These are phyloP conservation scores for Skeletonema marinoi DNA, from an alignment of 108 stramenopile genomes.

Conservation along the genomic window DNA sequence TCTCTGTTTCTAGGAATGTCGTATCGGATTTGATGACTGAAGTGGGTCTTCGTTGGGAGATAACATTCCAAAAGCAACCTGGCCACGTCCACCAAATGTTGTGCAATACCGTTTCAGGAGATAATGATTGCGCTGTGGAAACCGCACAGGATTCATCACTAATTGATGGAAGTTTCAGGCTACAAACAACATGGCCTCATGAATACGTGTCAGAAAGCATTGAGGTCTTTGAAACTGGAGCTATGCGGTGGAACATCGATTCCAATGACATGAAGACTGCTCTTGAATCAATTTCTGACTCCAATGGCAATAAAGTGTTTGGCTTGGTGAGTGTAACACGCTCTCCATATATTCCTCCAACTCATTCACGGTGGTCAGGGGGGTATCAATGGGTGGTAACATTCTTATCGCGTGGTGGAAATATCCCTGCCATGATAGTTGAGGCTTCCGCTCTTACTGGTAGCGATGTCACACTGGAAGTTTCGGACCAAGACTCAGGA, in stretches of 20 bases:
- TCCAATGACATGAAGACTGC: conserved; percentile 24
- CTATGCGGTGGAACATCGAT: conserved; percentile 48
- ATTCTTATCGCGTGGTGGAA: conserved; percentile 62
- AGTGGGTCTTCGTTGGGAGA: conserved; percentile 55
- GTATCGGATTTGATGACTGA: conserved; percentile 25
- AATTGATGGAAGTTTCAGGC: conserved; percentile 47
- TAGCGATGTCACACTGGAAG: conserved; percentile 24
- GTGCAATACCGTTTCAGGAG: conserved; percentile 44
- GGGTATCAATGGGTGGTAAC: conserved; percentile 84
- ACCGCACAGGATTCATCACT: conserved; percentile 53
- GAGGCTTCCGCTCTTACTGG: conserved; percentile 33
- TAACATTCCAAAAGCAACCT: conserved; percentile 56
- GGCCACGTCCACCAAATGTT: conserved; percentile 52
- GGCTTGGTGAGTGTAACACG: conserved; percentile 65
- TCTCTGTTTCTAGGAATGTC: conserved; percentile 40
- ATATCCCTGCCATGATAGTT: conserved; percentile 64
- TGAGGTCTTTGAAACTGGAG: conserved; percentile 23
- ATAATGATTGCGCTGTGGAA: conserved; percentile 32
- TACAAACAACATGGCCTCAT: conserved; percentile 61
- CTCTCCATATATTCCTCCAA: conserved; percentile 46
- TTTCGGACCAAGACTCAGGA: conserved; percentile 49
- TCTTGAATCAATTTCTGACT: conserved; percentile 43
- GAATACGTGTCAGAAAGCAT: conserved; percentile 54
- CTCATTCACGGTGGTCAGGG: conserved; percentile 70
- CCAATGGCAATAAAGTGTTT: conserved; percentile 50